phyloP scores from a whole-genome alignment of 495 filamentous ascomycete species.

The Cenococcum geophilum region DNA sequence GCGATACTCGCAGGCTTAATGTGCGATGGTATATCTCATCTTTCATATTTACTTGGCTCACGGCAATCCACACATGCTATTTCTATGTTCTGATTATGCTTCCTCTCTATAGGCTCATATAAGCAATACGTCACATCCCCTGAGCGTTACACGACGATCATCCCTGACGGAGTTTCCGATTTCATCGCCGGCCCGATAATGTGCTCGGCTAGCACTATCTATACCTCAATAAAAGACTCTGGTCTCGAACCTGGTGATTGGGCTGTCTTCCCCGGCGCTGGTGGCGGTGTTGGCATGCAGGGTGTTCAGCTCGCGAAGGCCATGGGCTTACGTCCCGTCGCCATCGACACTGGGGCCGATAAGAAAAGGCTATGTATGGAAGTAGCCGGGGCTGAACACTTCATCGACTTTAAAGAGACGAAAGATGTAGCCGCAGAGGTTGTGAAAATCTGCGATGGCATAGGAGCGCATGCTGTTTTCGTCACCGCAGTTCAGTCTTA shows the following conservation, averaged over 20 bases:
- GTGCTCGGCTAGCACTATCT: constrained; percentile 43
- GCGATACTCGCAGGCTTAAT: constrained; percentile 37
- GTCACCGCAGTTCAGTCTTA: constrained; percentile 30
- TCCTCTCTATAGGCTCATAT: constrained; percentile 34
- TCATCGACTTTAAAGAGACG: constrained; percentile 30
- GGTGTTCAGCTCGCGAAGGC: constrained; percentile 41
- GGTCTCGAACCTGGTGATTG: constrained; percentile 40
- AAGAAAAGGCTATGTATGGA: constrained; percentile 28
- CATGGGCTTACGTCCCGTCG: constrained; percentile 32
- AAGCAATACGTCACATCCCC: constrained; percentile 41
- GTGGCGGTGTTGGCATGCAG: constrained; percentile 42
- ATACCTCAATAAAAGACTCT: constrained; percentile 39
- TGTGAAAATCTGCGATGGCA: constrained; percentile 24
- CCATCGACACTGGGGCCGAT: constrained; percentile 30
- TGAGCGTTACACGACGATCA: constrained; percentile 42
- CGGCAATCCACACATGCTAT: not conserved
- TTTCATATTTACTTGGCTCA: not conserved
- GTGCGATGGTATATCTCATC: constrained; percentile 10
- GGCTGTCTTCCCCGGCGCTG: constrained; percentile 44
- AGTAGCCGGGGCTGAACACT: constrained; percentile 29
- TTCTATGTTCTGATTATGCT: not conserved
- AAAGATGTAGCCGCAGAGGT: constrained; percentile 25
- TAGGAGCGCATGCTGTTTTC: constrained; percentile 33
- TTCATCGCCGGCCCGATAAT: constrained; percentile 45
- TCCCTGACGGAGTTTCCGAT: constrained; percentile 43